Base-by-base conservation (phyloP, 495 filamentous ascomycete species). In the Astrothelium subdiscretum region DNA sequence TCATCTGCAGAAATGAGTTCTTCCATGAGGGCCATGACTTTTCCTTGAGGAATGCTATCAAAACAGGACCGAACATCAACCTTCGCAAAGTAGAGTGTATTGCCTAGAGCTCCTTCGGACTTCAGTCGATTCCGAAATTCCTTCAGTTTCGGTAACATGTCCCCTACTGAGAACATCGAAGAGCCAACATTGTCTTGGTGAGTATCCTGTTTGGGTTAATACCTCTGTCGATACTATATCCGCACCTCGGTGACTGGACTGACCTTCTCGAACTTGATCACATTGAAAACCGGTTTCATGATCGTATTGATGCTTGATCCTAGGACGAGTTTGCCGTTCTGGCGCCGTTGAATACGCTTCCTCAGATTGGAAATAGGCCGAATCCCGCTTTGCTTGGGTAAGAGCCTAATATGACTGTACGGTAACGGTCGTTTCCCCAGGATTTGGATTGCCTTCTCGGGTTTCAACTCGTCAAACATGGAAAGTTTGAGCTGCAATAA, bases 61-160 rank as follows among this genome's bases (percentile, higher is more conserved):
- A 96, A 98, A 60, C 94, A 96, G 10, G 90, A 83, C 71, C 90
- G 80, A 31, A 97, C 90, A 71, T 98, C 94, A 15, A 96, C 76
- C 72, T 97, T 98, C 43, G 87, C 91, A 67, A 97, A 96, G 70
- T 87, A 96, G 10, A 91, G 69, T 18, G 68, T 72, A 11, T 10
- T n/a, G 26, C 42, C 78, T 59, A 11, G 59, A 60, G 59, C 63
- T 52, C 52, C 70, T 51, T 59, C 64, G n/a, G 60, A 42, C 31
- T 67, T 48, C 35, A 84, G 66, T n/a, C 31, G 72, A 4, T 70
- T 57, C 65, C 87, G 85, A 74, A 96, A 96, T 1, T 65, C 63
- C 67, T 85, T 89, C 32, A 98, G 72, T 32, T 82, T 83, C n/a
- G 77, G 73, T 70, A 95, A 90, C 51, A 97, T 84, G 31, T 97